Evolutionary conservation across 805 yeast species (phyloP).

Genomic region (Starmerella vitae): DNA sequence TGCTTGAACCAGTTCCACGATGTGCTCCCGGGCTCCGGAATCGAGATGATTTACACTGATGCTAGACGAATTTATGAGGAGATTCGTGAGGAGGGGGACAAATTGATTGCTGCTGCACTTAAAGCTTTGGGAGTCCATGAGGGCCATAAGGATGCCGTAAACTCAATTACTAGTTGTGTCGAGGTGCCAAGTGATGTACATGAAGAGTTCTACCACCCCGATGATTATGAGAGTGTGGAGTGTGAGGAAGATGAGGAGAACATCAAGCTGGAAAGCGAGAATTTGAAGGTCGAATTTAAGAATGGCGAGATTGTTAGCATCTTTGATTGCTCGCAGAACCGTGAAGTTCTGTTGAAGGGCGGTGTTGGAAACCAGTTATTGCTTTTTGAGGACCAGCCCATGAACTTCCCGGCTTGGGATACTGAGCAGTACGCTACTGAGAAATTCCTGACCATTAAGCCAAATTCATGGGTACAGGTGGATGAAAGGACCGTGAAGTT

Average conservation of each 20-base stretch:
- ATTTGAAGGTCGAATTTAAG: conserved; percentile 43
- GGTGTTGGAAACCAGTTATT: conserved; percentile 68
- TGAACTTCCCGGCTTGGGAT: conserved; percentile 94
- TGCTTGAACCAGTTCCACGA: conserved; percentile 92
- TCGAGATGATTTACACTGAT: conserved; percentile 85
- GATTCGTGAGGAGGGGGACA: conserved; percentile 40
- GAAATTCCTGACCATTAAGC: conserved; percentile 42
- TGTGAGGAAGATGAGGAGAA: not conserved
- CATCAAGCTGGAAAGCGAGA: conserved; percentile 43
- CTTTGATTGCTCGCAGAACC: conserved; percentile 39
- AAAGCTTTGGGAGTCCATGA: conserved; percentile 28
- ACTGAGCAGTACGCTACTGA: conserved; percentile 81
- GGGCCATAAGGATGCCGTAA: not conserved
- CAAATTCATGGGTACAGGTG: conserved; percentile 10
- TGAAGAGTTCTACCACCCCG: not conserved
- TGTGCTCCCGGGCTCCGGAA: conserved; percentile 94
- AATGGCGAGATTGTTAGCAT: conserved; percentile 55
- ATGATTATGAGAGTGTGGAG: not conserved
- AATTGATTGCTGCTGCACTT: conserved; percentile 41
- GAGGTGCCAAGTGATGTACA: not conserved
- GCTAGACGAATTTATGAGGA: conserved; percentile 64
- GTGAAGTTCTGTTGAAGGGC: conserved; percentile 59
- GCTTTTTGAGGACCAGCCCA: conserved; percentile 78
- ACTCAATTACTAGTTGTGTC: not conserved
- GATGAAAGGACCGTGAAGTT: conserved; percentile 8